Evolutionary conservation across 192 early-diverging fungal genomes (phyloP).

Genomic region (Gamsiella multidivaricata): DNA sequence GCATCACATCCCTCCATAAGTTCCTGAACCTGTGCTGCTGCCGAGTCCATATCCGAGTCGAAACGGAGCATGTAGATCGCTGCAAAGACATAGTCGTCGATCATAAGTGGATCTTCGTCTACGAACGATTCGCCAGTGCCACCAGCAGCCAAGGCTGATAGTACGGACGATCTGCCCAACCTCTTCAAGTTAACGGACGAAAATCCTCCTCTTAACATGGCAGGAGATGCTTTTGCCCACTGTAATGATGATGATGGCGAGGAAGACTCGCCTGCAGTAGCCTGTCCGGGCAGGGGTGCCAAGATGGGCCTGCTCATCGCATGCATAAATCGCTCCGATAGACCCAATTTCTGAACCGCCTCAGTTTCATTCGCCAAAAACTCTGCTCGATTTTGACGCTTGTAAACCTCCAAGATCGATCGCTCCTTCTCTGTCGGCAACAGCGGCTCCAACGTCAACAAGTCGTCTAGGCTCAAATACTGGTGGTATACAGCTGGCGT

Average conservation of each 20-base stretch:
- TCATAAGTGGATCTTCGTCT: constrained; percentile 24
- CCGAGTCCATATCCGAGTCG: constrained; percentile 26
- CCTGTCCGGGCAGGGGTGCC: not conserved
- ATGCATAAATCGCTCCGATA: constrained; percentile 47
- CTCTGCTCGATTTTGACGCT: constrained; percentile 29
- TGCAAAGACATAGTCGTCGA: constrained; percentile 49
- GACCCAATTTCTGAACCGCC: constrained; percentile 32
- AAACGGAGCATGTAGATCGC: constrained; percentile 45
- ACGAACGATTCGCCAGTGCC: not conserved
- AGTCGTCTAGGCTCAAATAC: constrained; percentile 32
- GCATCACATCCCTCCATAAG: constrained; percentile 42
- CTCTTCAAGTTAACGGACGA: constrained; percentile 18
- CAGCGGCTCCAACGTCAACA: constrained; percentile 41
- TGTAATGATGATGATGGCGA: constrained; percentile 1
- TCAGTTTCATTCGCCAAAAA: constrained; percentile 23
- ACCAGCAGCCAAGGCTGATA: not conserved
- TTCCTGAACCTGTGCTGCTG: constrained; percentile 25
- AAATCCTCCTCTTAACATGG: constrained; percentile 18
- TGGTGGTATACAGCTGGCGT: constrained; percentile 37
- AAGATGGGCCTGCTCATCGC: constrained; percentile 37
- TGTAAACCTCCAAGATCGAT: constrained; percentile 19
- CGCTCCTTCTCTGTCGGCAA: constrained; percentile 41
- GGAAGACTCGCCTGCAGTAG: not conserved
- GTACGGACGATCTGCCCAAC: constrained; percentile 1
- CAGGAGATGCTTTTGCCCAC: constrained; percentile 4